Evolutionary conservation across 345 rosid species (phyloP), one percentile per base, ranked within the genome.

Genomic region (Citrus mangshanensis): DNA sequence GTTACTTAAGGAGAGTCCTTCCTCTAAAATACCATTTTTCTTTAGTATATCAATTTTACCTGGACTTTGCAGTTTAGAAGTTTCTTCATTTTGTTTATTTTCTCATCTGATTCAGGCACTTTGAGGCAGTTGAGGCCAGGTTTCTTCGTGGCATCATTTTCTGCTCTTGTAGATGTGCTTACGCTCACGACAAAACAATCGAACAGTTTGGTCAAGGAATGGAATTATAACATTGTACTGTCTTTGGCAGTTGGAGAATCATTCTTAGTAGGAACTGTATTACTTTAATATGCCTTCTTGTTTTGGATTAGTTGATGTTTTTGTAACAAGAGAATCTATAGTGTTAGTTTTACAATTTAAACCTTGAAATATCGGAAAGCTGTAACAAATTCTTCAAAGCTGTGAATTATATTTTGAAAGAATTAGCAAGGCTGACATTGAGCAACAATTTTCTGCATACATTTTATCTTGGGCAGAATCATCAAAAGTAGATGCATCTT

Each of bases 121-220:
- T 96, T 62, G 94, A 91, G 82, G 98, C 98, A 38, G 82, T 89
- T 3, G 98, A 96, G 84, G 98, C 99, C 2, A 89, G 98, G 80
- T 92, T 94, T 78, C 97, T 96, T 46, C 91, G 97, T n/a, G 98
- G 98, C 99, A 60, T 94, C 98, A 0, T 93, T 88, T 82, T 94
- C 98, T 63, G 88, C 98, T 24, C 94, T 94, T 63, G 85, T 89
- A 2, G 98, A 96, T 49, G 92, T 86, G 37, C 97, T 96, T 59
- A 86, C 89, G 0, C 90, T 94, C 2, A 93, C 98, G 66, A 81
- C 99, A 9, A 91, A 86, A 92, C 98, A 13, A 86, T 96, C 21
- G 94, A 92, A 87, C 95, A 93, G 79, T 90, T 96, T 59, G 92
- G 93, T 22, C 84, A 80, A 51, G 86, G 81, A 66, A 68, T 74